These are phyloP conservation scores for Suillus sp. DNA, from an alignment of 768 basidiomycete species.

Conservation along the genomic window DNA sequence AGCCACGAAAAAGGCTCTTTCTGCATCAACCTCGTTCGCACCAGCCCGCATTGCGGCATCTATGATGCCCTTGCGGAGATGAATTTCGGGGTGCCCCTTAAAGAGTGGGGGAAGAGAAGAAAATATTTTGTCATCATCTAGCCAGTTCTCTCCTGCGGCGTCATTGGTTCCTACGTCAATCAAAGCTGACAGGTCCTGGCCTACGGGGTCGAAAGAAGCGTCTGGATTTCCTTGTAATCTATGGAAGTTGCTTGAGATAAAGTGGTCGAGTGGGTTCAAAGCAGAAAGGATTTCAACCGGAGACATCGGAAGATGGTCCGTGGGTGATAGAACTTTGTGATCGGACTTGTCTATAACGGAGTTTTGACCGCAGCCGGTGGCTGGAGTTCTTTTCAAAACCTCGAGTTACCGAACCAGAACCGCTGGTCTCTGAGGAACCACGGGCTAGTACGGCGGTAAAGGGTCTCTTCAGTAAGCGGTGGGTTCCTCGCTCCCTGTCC, in stretches of 20 bases:
- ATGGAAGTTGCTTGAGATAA: constrained; percentile 34
- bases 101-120: constrained; percentile 66
- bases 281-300: constrained; percentile 51
- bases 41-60: constrained; percentile 54
- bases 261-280: constrained; percentile 29
- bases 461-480: constrained; percentile 55
- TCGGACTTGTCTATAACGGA: constrained; percentile 29
- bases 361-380: constrained; percentile 17
- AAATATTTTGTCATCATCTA: constrained; percentile 50
- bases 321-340: constrained; percentile 16
- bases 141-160: constrained; percentile 15
- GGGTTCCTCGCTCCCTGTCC: constrained; percentile 67
- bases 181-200: not conserved
- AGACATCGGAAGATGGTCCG: constrained; percentile 50
- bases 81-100: constrained; percentile 70
- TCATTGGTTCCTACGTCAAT: constrained; percentile 12
- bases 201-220: constrained; percentile 14
- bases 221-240: constrained; percentile 20
- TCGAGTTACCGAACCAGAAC: constrained; percentile 71
- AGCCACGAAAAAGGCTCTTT: constrained; percentile 95
- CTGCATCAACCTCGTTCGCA: constrained; percentile 68
- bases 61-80: constrained; percentile 78
- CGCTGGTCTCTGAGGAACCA: constrained; percentile 72
- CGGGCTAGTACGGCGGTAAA: constrained; percentile 57
- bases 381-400: constrained; percentile 36